Base-by-base conservation (phyloP, 2,329 filamentous ascomycete genomes). In the Curvularia eragrostidis region DNA sequence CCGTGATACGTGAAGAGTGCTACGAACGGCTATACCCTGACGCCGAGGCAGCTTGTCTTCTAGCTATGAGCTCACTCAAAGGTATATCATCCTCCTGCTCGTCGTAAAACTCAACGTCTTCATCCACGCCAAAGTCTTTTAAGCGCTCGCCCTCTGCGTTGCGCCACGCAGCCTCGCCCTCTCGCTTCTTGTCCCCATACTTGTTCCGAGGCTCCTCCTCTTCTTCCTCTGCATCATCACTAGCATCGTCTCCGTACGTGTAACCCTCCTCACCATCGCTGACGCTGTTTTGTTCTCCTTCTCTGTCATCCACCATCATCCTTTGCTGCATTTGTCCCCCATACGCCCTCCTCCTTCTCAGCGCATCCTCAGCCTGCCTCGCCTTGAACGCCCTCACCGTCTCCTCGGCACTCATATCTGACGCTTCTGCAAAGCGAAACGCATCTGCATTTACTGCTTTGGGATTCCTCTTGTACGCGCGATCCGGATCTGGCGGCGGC, bases 111-210 rank as follows among this genome's bases (percentile, higher is more conserved):
- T 92, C 89, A 0, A 83, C 84, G 13, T 91, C 89, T 68, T 92
- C 89, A 65, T 94, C 91, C 0, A 95, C 90, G 1, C 91, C 91
- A 69, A 88, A 95, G 68, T 95, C 91, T 41, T 84, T 82, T 48
- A 95, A 77, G 32, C 86, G 81, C 70, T 94, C 90, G 1, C 91
- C 91, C 51, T 94, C 90, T 0, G 85, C 82, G 64, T 93, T 94
- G 0, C 83, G 86, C 91, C 91, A 95, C 5, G 80, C 84, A 41
- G 83, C 82, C 67, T 85, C 81, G 5, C 83, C 85, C 82, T 80
- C 52, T 74, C 70, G 10, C 61, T 67, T 50, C 23, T 64, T 53
- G 52, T 58, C 57, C 13, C 66, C 39, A 6, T 67, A 61, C 39
- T 52, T 63, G 43, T 39, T 51, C 41, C 47, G 48, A 13, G 23